Evolutionary conservation across 2,329 filamentous ascomycete genomes (phyloP).

Genomic region (Diplodia sapinea): DNA sequence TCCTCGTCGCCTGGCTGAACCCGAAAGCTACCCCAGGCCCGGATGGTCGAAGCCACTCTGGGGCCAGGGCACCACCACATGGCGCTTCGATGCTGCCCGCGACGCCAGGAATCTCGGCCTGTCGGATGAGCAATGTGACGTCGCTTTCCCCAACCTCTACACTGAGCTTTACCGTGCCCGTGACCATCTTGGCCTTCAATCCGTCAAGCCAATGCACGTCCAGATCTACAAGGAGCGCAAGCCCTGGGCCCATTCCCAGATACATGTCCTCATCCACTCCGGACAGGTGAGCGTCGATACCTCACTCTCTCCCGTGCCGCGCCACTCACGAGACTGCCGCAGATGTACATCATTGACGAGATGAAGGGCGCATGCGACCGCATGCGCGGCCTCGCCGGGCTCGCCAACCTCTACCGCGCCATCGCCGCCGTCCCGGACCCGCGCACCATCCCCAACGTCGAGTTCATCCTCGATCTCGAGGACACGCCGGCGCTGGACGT

Average conservation of each 20-base stretch:
- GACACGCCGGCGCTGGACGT: slow-evolving; percentile 19
- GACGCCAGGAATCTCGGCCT: slow-evolving; percentile 25
- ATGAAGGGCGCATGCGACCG: slow-evolving; percentile 7
- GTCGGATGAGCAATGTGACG: slow-evolving; percentile 27
- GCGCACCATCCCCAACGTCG: slow-evolving; percentile 27
- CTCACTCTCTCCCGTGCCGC: neutral
- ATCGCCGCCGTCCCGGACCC: slow-evolving; percentile 20
- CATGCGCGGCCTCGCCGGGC: slow-evolving; percentile 10
- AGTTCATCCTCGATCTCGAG: slow-evolving; percentile 29
- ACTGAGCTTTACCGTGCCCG: slow-evolving; percentile 11
- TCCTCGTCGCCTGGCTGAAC: neutral
- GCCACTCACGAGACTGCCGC: neutral
- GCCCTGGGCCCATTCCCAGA: neutral
- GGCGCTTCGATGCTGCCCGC: slow-evolving; percentile 13
- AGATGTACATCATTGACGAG: slow-evolving; percentile 28
- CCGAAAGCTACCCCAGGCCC: neutral
- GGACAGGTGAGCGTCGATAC: slow-evolving; percentile 12
- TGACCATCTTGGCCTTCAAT: neutral
- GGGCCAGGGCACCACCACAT: neutral
- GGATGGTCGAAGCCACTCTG: neutral
- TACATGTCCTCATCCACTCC: slow-evolving; percentile 29
- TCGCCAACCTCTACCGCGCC: slow-evolving; percentile 24
- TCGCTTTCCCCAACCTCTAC: slow-evolving; percentile 26
- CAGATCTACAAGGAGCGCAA: neutral
- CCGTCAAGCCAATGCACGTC: slow-evolving; percentile 5